Evolutionary conservation across 192 early-diverging fungal species (phyloP), one percentile per base, ranked within the genome.

Genomic region (Funneliformis mosseae): DNA sequence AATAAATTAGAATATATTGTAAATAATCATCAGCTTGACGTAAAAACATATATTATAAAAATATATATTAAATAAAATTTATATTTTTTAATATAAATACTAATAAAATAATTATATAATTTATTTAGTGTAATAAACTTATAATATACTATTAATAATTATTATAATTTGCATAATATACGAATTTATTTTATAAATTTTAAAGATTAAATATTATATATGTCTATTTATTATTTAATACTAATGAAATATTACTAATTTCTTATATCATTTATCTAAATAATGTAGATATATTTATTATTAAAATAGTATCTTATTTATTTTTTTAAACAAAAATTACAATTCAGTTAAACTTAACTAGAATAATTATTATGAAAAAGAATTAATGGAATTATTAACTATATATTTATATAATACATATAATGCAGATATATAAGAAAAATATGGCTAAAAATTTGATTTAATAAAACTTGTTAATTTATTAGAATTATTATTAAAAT

Each of bases 401-500:
- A 43, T 74, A 38, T 45, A 74, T 74, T n/a, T n/a, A n/a, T n/a
- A n/a, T n/a, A n/a, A n/a, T n/a, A 50, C 45, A 28, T 74, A 74
- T 55, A 25, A 55, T 23, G 18, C 33, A 27, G 48, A 74, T 55
- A 48, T 74, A 8, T 55, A 18, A 12, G 5, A 74, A 74, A 74
- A 23, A 5, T 55, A 74, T 55, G 48, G 48, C 11, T 5, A 45
- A 10, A 21, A 74, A 28, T 55, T 74, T 74, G n/a, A 74, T 55
- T n/a, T 23, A 33, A 74, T 8, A 18, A 50, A 50, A 48, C 33
- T 74, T 33, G 14, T 74, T 33, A n/a, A 74, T 46, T 42, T 74
- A 23, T 11, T 60, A 8, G 14, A 46, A 46, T 27, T 48, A 14
- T 21, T 23, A 23, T 72, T 72, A 55, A 75, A 42, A 61, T 33